Evolutionary conservation across 2,329 filamentous ascomycete species (phyloP).

Genomic region (Aspergillus floridensis): DNA sequence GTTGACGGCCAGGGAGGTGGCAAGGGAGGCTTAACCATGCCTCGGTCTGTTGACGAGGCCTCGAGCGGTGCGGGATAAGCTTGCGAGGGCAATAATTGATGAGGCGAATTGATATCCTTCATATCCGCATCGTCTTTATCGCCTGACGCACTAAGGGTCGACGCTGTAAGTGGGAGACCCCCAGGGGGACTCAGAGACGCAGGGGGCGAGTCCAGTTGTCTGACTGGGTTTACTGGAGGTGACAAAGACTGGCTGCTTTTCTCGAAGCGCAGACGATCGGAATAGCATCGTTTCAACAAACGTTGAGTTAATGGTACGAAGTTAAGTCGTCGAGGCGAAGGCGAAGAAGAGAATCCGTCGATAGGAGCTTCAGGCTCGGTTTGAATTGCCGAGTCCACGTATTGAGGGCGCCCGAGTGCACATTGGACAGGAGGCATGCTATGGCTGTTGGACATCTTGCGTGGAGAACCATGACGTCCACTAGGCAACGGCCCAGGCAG

Average conservation of each 20-base stretch:
- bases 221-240: slow-evolving; percentile 11
- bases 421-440: slow-evolving; percentile 28
- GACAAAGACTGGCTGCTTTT: slow-evolving; percentile 21
- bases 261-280: slow-evolving; percentile 39
- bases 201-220: slow-evolving; percentile 12
- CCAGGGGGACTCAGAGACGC: slow-evolving; percentile 14
- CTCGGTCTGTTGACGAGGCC: slow-evolving; percentile 15
- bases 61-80: slow-evolving; percentile 12
- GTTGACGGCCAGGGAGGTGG: slow-evolving; percentile 39
- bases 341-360: slow-evolving; percentile 23
- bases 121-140: slow-evolving; percentile 45
- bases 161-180: slow-evolving; percentile 9
- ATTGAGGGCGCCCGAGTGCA: slow-evolving; percentile 30
- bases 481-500: slow-evolving; percentile 28
- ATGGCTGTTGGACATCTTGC: slow-evolving; percentile 29
- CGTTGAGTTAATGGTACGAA: slow-evolving; percentile 45
- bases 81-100: slow-evolving; percentile 19
- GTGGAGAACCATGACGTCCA: slow-evolving; percentile 28
- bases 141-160: slow-evolving; percentile 7
- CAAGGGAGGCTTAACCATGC: slow-evolving; percentile 20
- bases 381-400: slow-evolving; percentile 44
- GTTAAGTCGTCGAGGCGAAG: slow-evolving; percentile 24
- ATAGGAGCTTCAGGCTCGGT: slow-evolving; percentile 42
- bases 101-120: slow-evolving; percentile 40
- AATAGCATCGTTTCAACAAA: slow-evolving; percentile 42